A percentile compares a stretch with the other conserved stretches of the same genome.
Evolutionary conservation across 306 rosid genomes (phyloP).

Genomic region (Cucumis hystrix): DNA sequence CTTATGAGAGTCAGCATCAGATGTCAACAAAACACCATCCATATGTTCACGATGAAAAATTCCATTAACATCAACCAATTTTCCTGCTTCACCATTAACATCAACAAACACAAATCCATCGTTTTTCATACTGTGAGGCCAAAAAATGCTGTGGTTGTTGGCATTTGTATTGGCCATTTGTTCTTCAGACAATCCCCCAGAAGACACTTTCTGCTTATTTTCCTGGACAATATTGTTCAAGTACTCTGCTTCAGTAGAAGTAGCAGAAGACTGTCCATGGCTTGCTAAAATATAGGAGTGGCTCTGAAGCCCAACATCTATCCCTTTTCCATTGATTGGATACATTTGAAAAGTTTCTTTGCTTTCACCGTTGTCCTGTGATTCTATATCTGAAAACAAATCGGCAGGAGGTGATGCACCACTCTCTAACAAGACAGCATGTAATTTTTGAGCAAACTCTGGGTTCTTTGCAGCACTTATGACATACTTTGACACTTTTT

Average conservation of each 20-base stretch:
- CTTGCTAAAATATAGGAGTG: slow-evolving; percentile 27
- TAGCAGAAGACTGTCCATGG: slow-evolving; percentile 26
- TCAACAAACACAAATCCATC: slow-evolving; percentile 26
- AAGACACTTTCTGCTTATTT: slow-evolving; percentile 10
- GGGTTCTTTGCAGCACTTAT: slow-evolving; percentile 84
- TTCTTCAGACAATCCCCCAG: slow-evolving; percentile 18
- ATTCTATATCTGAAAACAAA: slow-evolving; percentile 60
- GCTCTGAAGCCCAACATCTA: slow-evolving; percentile 28
- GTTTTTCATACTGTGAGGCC: slow-evolving; percentile 16
- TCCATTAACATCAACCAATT: slow-evolving; percentile 17
- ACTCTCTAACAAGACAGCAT: slow-evolving; percentile 74
- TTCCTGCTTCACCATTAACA: slow-evolving; percentile 21
- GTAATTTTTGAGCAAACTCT: slow-evolving; percentile 76
- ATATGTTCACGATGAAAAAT: slow-evolving; percentile 21
- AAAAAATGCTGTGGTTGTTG: slow-evolving; percentile 13
- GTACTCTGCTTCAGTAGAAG: slow-evolving; percentile 17
- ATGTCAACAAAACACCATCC: slow-evolving; percentile 11
- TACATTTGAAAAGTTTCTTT: slow-evolving; percentile 15
- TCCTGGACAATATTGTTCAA: slow-evolving; percentile 6
- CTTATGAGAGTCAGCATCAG: slow-evolving; percentile 10
- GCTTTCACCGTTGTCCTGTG: slow-evolving; percentile 32
- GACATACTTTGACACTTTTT: slow-evolving; percentile 74
- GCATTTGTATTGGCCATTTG: slow-evolving; percentile 15
- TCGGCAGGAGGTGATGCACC: slow-evolving; percentile 92
- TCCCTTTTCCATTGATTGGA: slow-evolving; percentile 10